Percentiles rank a stretch among this genome's conserved stretches.
phyloP scores from a whole-genome alignment of 768 basidiomycete species.

The Mycena vitilis region DNA sequence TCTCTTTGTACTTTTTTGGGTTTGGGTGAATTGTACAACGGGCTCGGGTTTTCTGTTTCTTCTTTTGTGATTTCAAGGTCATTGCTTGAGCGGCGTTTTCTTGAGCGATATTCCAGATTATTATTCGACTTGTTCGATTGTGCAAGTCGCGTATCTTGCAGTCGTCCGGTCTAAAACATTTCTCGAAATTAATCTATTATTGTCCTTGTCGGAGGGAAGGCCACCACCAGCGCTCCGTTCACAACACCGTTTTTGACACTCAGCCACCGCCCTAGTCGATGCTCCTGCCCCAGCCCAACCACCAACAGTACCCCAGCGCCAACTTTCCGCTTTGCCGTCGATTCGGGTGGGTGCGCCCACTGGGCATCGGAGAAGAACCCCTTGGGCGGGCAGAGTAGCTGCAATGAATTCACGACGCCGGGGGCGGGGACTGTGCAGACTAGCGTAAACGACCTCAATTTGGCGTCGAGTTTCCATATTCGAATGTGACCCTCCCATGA shows the following conservation, averaged over 20 bases:
- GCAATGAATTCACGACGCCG: slow-evolving; percentile 92
- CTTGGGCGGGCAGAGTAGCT: slow-evolving; percentile 71
- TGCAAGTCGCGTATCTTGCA: too few relatives aligned
- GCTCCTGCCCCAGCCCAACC: slow-evolving; percentile 89
- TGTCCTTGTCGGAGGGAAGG: slow-evolving; percentile 58
- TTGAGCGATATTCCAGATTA: too few relatives aligned
- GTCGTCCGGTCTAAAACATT: too few relatives aligned
- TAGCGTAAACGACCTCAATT: slow-evolving; percentile 80
- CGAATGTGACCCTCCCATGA: slow-evolving; percentile 94
- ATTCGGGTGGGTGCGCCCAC: slow-evolving; percentile 46
- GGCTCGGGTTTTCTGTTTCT: too few relatives aligned
- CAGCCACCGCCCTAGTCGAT: slow-evolving; percentile 91
- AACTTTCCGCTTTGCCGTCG: slow-evolving; percentile 37
- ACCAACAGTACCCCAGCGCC: slow-evolving; percentile 65
- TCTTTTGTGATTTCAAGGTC: too few relatives aligned
- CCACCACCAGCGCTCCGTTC: slow-evolving; percentile 79
- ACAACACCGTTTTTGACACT: slow-evolving; percentile 76
- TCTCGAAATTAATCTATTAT: too few relatives aligned
- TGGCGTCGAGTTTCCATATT: slow-evolving; percentile 90
- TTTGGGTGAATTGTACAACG: too few relatives aligned
- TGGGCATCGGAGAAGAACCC: slow-evolving; percentile 54
- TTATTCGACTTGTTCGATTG: too few relatives aligned
- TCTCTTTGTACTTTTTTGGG: too few relatives aligned
- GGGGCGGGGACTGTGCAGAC: slow-evolving; percentile 71
- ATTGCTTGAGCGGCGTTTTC: too few relatives aligned